Evolutionary conservation across 1,284 basidiomycete species (phyloP).

Genomic region (Austroboletus niveus): DNA sequence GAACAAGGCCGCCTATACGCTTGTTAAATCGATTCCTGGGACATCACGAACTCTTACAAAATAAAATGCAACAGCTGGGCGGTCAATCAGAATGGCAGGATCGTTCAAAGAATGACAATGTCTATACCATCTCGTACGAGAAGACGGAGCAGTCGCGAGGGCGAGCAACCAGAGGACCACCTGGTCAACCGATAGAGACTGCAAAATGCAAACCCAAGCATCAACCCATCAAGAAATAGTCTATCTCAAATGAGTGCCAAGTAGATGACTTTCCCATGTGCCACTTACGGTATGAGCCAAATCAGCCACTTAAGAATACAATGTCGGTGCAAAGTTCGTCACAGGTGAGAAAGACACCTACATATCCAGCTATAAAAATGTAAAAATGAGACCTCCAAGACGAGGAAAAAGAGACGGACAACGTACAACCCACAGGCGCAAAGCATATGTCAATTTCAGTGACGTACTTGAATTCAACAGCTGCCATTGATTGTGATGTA

Average conservation of each 20-base stretch:
- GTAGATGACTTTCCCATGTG: too few relatives aligned
- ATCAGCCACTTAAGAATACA: slow-evolving; percentile 17
- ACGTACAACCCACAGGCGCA: slow-evolving; percentile 9
- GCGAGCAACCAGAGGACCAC: not conserved
- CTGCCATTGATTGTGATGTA: slow-evolving; percentile 5
- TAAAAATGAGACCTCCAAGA: not conserved
- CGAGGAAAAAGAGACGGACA: not conserved
- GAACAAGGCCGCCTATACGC: slow-evolving; percentile 2
- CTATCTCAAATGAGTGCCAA: not conserved
- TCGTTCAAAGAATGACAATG: not conserved
- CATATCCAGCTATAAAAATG: slow-evolving; percentile 4
- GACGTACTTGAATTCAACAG: slow-evolving; percentile 5
- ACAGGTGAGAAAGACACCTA: slow-evolving; percentile 4
- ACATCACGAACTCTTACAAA: slow-evolving; percentile 3
- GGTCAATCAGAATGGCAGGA: not conserved
- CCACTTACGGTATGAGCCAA: slow-evolving; percentile 13
- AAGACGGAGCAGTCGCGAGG: slow-evolving; percentile 11
- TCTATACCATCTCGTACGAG: slow-evolving; percentile 22
- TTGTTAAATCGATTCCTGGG: too few relatives aligned
- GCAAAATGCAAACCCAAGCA: slow-evolving; percentile 3
- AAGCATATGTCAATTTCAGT: slow-evolving; percentile 11
- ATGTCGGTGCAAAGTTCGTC: not conserved
- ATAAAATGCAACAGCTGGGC: slow-evolving; percentile 21
- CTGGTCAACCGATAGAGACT: slow-evolving; percentile 5
- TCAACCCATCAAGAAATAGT: slow-evolving; percentile 15